Conservation (phyloP, 495 filamentous ascomycete species). For the Achaetomiella virescens region DNA sequence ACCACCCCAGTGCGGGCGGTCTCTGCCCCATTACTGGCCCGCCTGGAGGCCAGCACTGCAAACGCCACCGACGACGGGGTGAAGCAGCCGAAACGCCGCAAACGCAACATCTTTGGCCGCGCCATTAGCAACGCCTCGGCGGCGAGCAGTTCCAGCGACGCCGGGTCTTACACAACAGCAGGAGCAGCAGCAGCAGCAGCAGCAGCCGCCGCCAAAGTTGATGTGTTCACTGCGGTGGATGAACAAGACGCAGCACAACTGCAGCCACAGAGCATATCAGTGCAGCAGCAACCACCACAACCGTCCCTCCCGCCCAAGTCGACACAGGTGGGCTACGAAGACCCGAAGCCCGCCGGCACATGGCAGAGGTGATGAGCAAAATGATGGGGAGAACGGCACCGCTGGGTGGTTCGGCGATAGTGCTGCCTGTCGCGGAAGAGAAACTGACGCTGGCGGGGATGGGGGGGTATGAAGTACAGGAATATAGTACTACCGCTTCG, state of each 20-base stretch:
- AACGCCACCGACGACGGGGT: not conserved
- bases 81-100: conserved; percentile 16
- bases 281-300: too few relatives aligned
- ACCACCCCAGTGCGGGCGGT: conserved; percentile 14
- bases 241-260: too few relatives aligned
- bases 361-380: conserved; percentile 18
- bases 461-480: conserved; percentile 12
- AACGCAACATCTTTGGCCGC: conserved; percentile 44
- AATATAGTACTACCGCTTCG: too few relatives aligned
- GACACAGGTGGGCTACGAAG: conserved; percentile 44
- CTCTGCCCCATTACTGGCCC: not conserved
- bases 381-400: conserved; percentile 10
- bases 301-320: not conserved
- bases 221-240: too few relatives aligned
- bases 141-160: conserved; percentile 22
- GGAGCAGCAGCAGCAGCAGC: not conserved
- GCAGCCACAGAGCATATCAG: too few relatives aligned
- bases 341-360: conserved; percentile 31
- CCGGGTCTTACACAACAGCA: not conserved
- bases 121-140: conserved; percentile 47
- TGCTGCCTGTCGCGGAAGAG: conserved; percentile 10
- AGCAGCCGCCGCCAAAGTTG: not conserved
- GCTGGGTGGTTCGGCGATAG: not conserved
- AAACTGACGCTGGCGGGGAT: conserved; percentile 28
- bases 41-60: conserved; percentile 2